Percentiles rank a stretch among this genome's conserved stretches.
Conservation (phyloP, 176 grass and related monocot genomes). For the Calamus simplicifolius region DNA sequence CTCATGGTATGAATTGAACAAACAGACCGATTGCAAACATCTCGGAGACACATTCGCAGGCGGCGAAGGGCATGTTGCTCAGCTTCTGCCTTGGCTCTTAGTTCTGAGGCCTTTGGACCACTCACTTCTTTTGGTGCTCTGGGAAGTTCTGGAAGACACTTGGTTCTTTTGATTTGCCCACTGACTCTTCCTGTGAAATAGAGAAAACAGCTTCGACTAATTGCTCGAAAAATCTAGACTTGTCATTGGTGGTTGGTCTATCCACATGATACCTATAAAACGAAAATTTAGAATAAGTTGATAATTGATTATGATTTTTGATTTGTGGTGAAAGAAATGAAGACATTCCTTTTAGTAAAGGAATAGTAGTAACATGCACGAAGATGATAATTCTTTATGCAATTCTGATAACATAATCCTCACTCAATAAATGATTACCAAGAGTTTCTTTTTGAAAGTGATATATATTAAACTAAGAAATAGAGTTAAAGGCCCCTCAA, state of each 20-base stretch:
- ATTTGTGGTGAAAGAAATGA: too few relatives aligned
- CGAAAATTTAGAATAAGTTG: slow-evolving; percentile 9
- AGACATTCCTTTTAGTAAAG: too few relatives aligned
- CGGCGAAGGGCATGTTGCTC: slow-evolving; percentile 96
- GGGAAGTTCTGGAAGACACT: slow-evolving; percentile 64
- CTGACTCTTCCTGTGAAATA: slow-evolving; percentile 74
- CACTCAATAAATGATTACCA: too few relatives aligned
- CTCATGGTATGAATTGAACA: slow-evolving; percentile 8
- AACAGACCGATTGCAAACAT: slow-evolving; percentile 91
- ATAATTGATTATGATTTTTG: neutral
- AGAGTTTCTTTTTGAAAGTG: too few relatives aligned
- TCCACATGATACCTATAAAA: slow-evolving; percentile 87
- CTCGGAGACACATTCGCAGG: slow-evolving; percentile 92
- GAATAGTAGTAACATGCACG: too few relatives aligned
- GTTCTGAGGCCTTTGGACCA: slow-evolving; percentile 67
- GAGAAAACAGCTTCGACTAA: slow-evolving; percentile 58
- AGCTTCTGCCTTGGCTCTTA: slow-evolving; percentile 80
- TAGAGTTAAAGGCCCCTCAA: too few relatives aligned
- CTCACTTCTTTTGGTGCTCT: slow-evolving; percentile 80
- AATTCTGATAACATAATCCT: too few relatives aligned
- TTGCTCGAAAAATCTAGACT: slow-evolving; percentile 54
- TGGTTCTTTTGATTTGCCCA: slow-evolving; percentile 50
- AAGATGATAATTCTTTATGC: too few relatives aligned
- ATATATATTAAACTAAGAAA: too few relatives aligned
- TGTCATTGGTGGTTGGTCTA: slow-evolving; percentile 65